Evolutionary conservation across 108 stramenopile genomes (phyloP), one percentile per base, ranked within the genome.

Genomic region (Pseudonitzschia multistriata): DNA sequence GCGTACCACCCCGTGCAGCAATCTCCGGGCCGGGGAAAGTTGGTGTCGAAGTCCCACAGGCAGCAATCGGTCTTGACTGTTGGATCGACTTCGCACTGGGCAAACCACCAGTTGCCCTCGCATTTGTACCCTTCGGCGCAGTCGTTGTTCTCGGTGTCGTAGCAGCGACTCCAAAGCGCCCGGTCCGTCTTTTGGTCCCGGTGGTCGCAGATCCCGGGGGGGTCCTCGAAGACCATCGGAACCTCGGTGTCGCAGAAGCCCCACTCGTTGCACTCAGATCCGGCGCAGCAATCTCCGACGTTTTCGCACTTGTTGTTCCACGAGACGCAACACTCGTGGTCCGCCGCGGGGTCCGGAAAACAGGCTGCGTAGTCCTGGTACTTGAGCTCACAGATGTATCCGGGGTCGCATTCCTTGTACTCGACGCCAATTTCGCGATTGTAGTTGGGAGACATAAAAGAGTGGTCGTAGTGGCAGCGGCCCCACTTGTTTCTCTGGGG

Each of bases 221-320:
- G 57, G 14, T 59, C 33, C n/a, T 59, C 57, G 34, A 19, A 59
- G 14, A 17, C 2, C 13, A 11, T 10, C 15, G 31, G 10, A 14
- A 59, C 33, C 13, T 33, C 57, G 10, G 35, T 33, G 19, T 59
- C 57, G 34, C 57, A 59, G 33, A 6, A 59, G 33, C 57, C 57
- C 19, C 21, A 3, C 19, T 14, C 57, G 29, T 59, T 59, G 34
- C 57, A 59, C 34, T 59, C 57, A 14, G 57, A 59, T 59, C 57
- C 57, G 17, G 6, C 6, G 57, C 57, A 59, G 57, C 57, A 59
- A 30, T 59, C 57, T 30, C 57, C 57, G 17, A 19, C 27, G 17
- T 59, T 59, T 14, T 34, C 15, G 29, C 57, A 59, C 34, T 59
- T 59, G 57, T 33, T 59, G 29, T 59, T 59, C 57, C 57, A 59